Percentiles rank a stretch among this genome's conserved stretches.
These are phyloP conservation scores for Pseudomonodictys pantanalensis DNA, from an alignment of 495 filamentous ascomycete genomes.

Conservation along the genomic window DNA sequence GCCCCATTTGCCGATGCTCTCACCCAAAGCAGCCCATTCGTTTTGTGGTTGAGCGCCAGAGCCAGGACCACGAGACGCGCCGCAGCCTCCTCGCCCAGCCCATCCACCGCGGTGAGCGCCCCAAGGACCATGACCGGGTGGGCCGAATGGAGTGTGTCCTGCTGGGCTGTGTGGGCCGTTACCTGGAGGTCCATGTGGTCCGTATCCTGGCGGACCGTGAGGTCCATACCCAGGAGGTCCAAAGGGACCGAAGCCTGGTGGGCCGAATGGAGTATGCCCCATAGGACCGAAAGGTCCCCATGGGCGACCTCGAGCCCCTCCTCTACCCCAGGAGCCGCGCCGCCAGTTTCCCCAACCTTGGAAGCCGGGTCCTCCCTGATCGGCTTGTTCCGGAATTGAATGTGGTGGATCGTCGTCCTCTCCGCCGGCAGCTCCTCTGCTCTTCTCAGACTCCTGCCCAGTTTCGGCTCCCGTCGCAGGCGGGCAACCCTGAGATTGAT, in stretches of 20 bases:
- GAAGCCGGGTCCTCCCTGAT: background rate
- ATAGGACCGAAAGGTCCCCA: background rate
- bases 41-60: background rate
- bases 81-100: background rate
- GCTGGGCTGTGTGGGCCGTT: background rate
- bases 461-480: background rate
- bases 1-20: constrained; percentile 27
- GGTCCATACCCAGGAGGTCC: background rate
- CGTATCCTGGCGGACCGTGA: background rate
- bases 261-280: too few species aligned
- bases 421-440: background rate
- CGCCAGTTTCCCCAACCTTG: background rate
- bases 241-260: background rate
- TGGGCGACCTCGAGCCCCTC: background rate
- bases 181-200: background rate
- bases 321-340: background rate
- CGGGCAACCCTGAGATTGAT: background rate
- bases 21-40: constrained; percentile 16
- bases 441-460: background rate
- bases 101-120: background rate
- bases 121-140: background rate
- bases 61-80: background rate
- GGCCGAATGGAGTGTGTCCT: background rate
- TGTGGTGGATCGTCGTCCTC: constrained; percentile 14
- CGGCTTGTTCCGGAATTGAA: constrained; percentile 8